Percentiles rank a stretch among this genome's conserved stretches.
Evolutionary conservation across 2,329 filamentous ascomycete species (phyloP).

Genomic region (Tolypocladium tundrense): DNA sequence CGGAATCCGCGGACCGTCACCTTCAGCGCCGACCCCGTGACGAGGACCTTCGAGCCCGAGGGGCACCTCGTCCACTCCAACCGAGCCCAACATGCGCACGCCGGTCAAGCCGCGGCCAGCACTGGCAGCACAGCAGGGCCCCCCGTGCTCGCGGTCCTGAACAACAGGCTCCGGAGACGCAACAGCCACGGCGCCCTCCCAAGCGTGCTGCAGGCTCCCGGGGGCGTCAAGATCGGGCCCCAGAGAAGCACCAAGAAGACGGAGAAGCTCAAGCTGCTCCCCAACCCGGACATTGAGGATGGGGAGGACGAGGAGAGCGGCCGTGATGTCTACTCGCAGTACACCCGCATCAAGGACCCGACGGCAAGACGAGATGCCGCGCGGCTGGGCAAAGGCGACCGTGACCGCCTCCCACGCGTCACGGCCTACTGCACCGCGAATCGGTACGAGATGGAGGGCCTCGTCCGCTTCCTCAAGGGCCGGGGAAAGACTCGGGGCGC

Average conservation of each 20-base stretch:
- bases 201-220: slow-evolving; percentile 22
- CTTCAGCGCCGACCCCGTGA: slow-evolving; percentile 61
- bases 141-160: slow-evolving; percentile 66
- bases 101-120: slow-evolving; percentile 27
- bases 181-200: slow-evolving; percentile 62
- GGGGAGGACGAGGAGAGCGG: slow-evolving; percentile 79
- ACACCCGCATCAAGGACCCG: slow-evolving; percentile 94
- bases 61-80: slow-evolving; percentile 16
- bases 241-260: slow-evolving; percentile 92
- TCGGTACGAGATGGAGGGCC: slow-evolving; percentile 77
- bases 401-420: slow-evolving; percentile 76
- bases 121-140: slow-evolving; percentile 26
- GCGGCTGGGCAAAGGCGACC: slow-evolving; percentile 83
- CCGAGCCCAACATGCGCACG: slow-evolving; percentile 10
- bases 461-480: slow-evolving; percentile 87
- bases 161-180: slow-evolving; percentile 76
- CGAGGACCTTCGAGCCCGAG: slow-evolving; percentile 48
- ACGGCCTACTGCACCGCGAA: slow-evolving; percentile 96
- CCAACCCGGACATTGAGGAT: slow-evolving; percentile 76
- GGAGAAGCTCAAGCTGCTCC: slow-evolving; percentile 94
- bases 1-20: slow-evolving; percentile 57
- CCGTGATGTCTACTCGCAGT: slow-evolving; percentile 93
- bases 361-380: slow-evolving; percentile 88
- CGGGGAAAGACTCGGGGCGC: slow-evolving; percentile 66
- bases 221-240: slow-evolving; percentile 69